Conservation (phyloP, 1,284 basidiomycete species). For the Exobasidium rhododendri region DNA sequence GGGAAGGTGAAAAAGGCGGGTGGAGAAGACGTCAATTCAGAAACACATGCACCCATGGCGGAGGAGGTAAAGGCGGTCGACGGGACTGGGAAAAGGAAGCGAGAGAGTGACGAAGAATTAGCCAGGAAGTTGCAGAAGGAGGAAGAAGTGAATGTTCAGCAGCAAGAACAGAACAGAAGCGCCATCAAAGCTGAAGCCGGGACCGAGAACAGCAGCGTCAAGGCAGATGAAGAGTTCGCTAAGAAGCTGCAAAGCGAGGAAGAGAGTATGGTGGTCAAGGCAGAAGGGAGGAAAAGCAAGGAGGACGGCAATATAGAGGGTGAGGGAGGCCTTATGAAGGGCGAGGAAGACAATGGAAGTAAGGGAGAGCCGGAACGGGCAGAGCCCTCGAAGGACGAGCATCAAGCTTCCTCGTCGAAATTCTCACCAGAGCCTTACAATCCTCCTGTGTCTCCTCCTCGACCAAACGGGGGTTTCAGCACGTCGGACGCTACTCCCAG, state of each 20-base stretch:
- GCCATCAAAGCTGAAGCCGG: conserved; percentile 19
- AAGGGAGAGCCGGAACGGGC: too few species aligned
- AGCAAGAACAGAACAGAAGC: conserved; percentile 18
- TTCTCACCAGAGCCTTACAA: conserved; percentile 41
- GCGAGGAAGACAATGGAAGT: not conserved
- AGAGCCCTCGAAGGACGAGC: too few species aligned
- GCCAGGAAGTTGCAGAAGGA: not conserved
- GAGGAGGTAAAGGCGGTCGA: conserved; percentile 31
- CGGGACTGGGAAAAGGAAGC: conserved; percentile 5
- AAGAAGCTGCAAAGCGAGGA: conserved; percentile 25
- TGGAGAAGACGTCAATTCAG: conserved; percentile 60
- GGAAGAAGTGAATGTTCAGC: conserved; percentile 5
- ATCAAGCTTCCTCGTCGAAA: conserved; percentile 14
- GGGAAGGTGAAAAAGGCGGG: conserved; percentile 64
- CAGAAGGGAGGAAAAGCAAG: conserved; percentile 12
- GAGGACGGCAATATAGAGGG: not conserved
- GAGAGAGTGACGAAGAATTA: conserved; percentile 3
- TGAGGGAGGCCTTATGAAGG: not conserved
- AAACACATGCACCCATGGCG: conserved; percentile 63
- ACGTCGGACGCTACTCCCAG: not conserved
- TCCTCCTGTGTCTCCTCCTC: conserved; percentile 31
- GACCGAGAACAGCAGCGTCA: conserved; percentile 14
- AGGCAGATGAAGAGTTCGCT: conserved; percentile 17
- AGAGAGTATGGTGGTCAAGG: conserved; percentile 20
- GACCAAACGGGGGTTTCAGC: conserved; percentile 29